phyloP scores from a whole-genome alignment of 345 rosid species.

The Diplotaxis tenuifolia region DNA sequence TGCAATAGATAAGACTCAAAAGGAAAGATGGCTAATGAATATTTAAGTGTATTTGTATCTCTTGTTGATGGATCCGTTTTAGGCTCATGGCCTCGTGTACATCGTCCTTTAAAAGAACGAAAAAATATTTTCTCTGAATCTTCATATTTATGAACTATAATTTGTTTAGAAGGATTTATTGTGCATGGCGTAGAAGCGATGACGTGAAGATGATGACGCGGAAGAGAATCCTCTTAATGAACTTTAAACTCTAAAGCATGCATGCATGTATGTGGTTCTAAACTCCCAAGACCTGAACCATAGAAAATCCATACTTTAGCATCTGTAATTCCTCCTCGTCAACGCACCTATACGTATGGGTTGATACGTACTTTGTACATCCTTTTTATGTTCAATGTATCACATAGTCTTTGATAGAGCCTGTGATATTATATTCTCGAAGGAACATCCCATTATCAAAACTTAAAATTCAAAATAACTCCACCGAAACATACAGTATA shows the following conservation, averaged over 20 bases:
- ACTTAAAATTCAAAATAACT: neutral
- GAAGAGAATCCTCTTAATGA: slow-evolving; percentile 21
- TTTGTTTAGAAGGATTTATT: neutral
- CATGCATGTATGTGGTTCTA: slow-evolving; percentile 23
- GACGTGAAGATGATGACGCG: slow-evolving; percentile 24
- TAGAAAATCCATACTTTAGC: slow-evolving; percentile 12
- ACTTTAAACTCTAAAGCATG: slow-evolving; percentile 27
- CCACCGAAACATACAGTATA: neutral
- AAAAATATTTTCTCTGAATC: neutral
- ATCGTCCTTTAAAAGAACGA: neutral
- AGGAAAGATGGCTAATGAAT: slow-evolving; percentile 17
- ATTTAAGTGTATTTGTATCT: neutral
- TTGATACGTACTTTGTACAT: slow-evolving; percentile 5
- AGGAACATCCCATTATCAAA: slow-evolving; percentile 13
- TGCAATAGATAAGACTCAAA: slow-evolving; percentile 3
- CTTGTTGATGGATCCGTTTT: slow-evolving; percentile 16
- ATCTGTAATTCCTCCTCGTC: slow-evolving; percentile 24
- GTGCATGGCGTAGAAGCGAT: slow-evolving; percentile 18
- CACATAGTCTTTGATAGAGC: slow-evolving; percentile 18
- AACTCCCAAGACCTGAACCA: no score
- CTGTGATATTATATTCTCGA: slow-evolving; percentile 3
- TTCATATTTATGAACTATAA: neutral
- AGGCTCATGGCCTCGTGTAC: slow-evolving; percentile 12
- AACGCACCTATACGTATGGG: neutral
- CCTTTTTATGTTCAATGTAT: slow-evolving; percentile 21